Base-by-base conservation (phyloP, 805 yeast species). In the Candida quercuum region DNA sequence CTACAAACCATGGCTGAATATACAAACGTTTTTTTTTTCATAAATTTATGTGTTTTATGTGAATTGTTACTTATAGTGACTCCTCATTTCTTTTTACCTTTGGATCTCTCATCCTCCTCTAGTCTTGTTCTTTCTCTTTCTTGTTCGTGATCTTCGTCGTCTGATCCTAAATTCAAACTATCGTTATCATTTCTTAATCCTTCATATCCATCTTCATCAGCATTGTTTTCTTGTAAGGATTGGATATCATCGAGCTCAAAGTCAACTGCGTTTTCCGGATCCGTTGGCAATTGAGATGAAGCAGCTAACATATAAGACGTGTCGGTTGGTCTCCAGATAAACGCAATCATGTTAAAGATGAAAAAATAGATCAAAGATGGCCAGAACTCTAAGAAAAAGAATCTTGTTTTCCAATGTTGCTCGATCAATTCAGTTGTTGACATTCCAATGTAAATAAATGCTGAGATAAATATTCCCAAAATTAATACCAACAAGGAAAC, bases 261-360 rank as follows among this genome's bases (percentile, higher is more conserved):
- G 54, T 78, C 83, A 30, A 76, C 88, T 11, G 74, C 84, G 26
- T 74, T 80, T 40, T 71, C 72, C 44, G 82, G 86, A 42, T 81
- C 93, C 8, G 84, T 83, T 47, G 96, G 93, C 32, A 93, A 69
- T 64, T 93, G 98, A 37, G 87, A 86, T 3, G 96, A 86, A 45
- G 89, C 89, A 11, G 97, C 98, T 55, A 93, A 75, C 76, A 94
- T 81, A 54, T 89, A 85, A 40, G 96, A 88, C 28, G 95, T 87
- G 49, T 84, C 93, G 0, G 97, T 91, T 37, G 99, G 99, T 61
- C 99, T 81, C 99, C 99, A 93, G 45, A 93, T 75, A 67, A 88
- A 77, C 5, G 96, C 86, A 46, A 93, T 71, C 9, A 88, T 76
- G 51, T 82, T 74, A 59, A 93, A 89, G 27, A 89, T 89, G 33